These are phyloP conservation scores for Candida vaughaniae DNA, from an alignment of 805 yeast species.

Conservation along the genomic window DNA sequence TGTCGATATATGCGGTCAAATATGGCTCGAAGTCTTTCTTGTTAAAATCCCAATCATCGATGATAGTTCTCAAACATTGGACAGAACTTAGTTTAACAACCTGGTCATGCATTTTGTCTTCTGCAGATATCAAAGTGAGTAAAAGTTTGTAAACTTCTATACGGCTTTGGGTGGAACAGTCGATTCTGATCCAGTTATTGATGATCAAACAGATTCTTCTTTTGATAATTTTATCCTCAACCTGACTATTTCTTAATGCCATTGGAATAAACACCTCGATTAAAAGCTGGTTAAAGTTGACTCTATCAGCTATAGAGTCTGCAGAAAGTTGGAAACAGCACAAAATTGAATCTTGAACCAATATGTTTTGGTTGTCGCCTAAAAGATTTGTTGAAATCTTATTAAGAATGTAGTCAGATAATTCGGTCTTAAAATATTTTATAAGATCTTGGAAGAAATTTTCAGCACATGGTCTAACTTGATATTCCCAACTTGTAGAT, in stretches of 20 bases:
- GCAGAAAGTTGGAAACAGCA: slow-evolving; percentile 83
- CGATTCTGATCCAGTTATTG: slow-evolving; percentile 75
- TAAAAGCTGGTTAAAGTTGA: slow-evolving; percentile 68
- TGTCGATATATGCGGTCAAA: slow-evolving; percentile 49
- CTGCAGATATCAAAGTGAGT: slow-evolving; percentile 42
- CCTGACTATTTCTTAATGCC: slow-evolving; percentile 44
- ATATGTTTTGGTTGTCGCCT: slow-evolving; percentile 50
- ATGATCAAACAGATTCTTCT: slow-evolving; percentile 77
- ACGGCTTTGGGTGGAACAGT: slow-evolving; percentile 60
- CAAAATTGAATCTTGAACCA: slow-evolving; percentile 75
- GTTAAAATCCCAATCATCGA: slow-evolving; percentile 87
- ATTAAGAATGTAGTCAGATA: slow-evolving; percentile 54
- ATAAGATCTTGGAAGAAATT: slow-evolving; percentile 77
- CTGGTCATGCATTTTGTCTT: slow-evolving; percentile 55
- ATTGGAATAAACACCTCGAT: slow-evolving; percentile 66
- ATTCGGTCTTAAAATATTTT: slow-evolving; percentile 54
- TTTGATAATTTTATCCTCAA: slow-evolving; percentile 59
- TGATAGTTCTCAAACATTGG: slow-evolving; percentile 62
- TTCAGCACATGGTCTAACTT: slow-evolving; percentile 84
- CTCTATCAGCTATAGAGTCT: slow-evolving; percentile 57
- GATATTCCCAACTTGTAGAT: slow-evolving; percentile 76
- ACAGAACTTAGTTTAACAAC: slow-evolving; percentile 80
- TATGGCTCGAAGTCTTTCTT: slow-evolving; percentile 67
- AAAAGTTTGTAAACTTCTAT: slow-evolving; percentile 59
- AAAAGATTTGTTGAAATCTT: slow-evolving; percentile 51